Evolutionary conservation across 225 moss, liverwort and hornwort genomes (phyloP), one percentile per base, ranked within the genome.

Genomic region (Straminergon stramineum): DNA sequence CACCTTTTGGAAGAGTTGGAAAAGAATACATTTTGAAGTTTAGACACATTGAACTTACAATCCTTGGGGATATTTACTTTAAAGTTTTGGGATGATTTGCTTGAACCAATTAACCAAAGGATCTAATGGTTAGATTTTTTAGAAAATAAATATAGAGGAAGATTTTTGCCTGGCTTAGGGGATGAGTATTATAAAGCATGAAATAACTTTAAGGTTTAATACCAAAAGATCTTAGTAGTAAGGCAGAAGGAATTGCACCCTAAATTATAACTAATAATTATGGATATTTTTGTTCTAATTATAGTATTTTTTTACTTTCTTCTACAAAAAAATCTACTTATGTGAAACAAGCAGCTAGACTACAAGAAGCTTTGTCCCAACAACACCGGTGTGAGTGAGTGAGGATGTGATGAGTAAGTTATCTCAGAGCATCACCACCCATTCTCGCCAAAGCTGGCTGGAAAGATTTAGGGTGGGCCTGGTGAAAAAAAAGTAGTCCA

Each of bases 1-100:
- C 4, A 21, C 13, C 7, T 69, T 21, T 12, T 21, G 8, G 4
- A 17, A 37, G 67, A 20, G 6, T 9, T 17, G 17, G 9, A 65
- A 17, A 34, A 27, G 27, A 27, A 12, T 65, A 30, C 7, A 34
- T 9, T 68, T 37, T n/a, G 69, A 69, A n/a, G n/a, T 69, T 13
- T 69, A n/a, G n/a, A 13, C 22, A 13, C 13, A 22, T 69, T 22
- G n/a, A 69, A 69, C 22, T n/a, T 69, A 4, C n/a, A n/a, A n/a
- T 69, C 2, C 0, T 1, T 69, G 21, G n/a, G 12, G n/a, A 7
- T 69, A 22, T n/a, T n/a, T 7, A 22, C 13, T 69, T 0, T 7
- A n/a, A 13, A 7, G 6, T 23, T n/a, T 12, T 37, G 3, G 1
- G 12, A 68, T 37, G 11, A 61, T 63, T 14, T 14, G 3, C 63